phyloP scores from a whole-genome alignment of 2,329 filamentous ascomycete genomes.

The Neofusicoccum kwambonambiense region DNA sequence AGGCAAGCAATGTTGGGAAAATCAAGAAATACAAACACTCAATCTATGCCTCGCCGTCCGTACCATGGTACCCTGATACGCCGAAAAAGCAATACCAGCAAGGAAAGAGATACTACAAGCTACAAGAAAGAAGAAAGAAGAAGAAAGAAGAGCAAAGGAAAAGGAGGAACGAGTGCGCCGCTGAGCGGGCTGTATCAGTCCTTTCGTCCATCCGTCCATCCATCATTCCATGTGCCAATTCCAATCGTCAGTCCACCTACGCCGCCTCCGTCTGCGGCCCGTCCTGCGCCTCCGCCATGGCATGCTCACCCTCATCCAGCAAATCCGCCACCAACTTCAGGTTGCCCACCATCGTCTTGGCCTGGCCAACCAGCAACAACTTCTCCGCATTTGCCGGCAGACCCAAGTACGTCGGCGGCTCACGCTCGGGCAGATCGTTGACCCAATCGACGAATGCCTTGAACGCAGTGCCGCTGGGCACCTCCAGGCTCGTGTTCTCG shows the following conservation, averaged over 20 bases:
- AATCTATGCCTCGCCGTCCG: background rate
- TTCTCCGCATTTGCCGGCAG: constrained; percentile 97
- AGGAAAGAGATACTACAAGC: background rate
- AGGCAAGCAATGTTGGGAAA: background rate
- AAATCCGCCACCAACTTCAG: constrained; percentile 81
- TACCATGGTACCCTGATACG: background rate
- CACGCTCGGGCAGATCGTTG: constrained; percentile 84
- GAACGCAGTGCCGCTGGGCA: constrained; percentile 78
- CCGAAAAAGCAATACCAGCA: background rate
- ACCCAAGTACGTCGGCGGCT: constrained; percentile 92
- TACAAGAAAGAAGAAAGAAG: background rate
- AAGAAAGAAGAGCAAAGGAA: background rate
- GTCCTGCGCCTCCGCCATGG: constrained; percentile 64
- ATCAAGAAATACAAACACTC: background rate
- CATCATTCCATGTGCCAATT: background rate
- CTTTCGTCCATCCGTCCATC: background rate
- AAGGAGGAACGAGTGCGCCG: background rate
- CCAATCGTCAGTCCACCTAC: background rate
- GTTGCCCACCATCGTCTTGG: constrained; percentile 79
- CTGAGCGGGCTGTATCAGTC: background rate
- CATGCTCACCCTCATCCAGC: constrained; percentile 89
- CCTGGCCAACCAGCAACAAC: constrained; percentile 82
- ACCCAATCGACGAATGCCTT: constrained; percentile 91
- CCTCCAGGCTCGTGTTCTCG: constrained; percentile 53
- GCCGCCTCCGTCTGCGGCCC: background rate